Evolutionary conservation across 257 asterid species (phyloP).

Genomic region (Penstemon davidsonii): DNA sequence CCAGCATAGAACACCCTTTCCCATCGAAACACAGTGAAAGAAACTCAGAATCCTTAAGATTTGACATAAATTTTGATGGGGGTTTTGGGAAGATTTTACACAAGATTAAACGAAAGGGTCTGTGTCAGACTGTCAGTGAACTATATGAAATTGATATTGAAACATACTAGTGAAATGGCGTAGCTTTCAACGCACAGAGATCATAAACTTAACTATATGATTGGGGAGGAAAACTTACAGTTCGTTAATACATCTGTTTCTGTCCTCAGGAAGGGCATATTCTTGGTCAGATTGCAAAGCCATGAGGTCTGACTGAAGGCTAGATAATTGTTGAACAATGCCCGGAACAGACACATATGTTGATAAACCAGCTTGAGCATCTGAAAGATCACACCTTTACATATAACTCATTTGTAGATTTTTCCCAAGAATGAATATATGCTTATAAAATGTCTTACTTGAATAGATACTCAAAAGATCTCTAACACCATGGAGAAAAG

Average conservation of each 20-base stretch:
- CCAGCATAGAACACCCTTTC: too few relatives aligned
- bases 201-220: constrained; percentile 32
- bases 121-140: too few relatives aligned
- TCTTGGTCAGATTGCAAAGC: constrained; percentile 90
- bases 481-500: constrained; percentile 91
- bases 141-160: too few relatives aligned
- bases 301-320: constrained; percentile 81
- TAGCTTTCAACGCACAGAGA: neutral
- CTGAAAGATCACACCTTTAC: constrained; percentile 37
- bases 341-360: constrained; percentile 96
- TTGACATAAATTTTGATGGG: too few relatives aligned
- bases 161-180: too few relatives aligned
- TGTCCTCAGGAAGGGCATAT: constrained; percentile 90
- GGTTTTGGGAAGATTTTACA: too few relatives aligned
- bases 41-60: too few relatives aligned
- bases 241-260: constrained; percentile 88
- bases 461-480: constrained; percentile 95
- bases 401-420: neutral
- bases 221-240: constrained; percentile 59
- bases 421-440: constrained; percentile 31
- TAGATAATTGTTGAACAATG: constrained; percentile 82
- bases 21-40: too few relatives aligned
- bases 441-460: constrained; percentile 49
- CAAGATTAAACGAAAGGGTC: too few relatives aligned
- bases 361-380: constrained; percentile 89